These are phyloP conservation scores for Populus simonii DNA, from an alignment of 345 rosid genomes.

Conservation along the genomic window DNA sequence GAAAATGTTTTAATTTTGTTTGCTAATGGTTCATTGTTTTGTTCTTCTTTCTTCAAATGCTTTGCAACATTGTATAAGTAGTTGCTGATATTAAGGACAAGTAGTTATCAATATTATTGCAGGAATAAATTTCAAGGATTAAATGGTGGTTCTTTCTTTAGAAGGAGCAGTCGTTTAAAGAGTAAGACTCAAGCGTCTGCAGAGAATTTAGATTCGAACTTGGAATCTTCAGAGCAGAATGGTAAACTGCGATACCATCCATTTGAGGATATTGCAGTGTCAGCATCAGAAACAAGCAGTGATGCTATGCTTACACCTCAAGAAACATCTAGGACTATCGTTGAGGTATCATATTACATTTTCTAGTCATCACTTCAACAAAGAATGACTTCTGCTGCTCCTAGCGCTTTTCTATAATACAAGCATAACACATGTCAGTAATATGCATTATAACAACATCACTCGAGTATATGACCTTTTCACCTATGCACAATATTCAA, in stretches of 20 bases:
- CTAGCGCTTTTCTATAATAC: not conserved
- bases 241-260: conserved; percentile 63
- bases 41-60: not conserved
- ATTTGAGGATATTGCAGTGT: conserved; percentile 67
- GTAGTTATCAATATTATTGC: conserved; percentile 4
- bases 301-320: conserved; percentile 62
- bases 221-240: conserved; percentile 57
- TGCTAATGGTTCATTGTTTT: not conserved
- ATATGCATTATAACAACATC: not conserved
- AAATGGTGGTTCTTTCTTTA: conserved; percentile 26
- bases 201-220: conserved; percentile 53
- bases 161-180: conserved; percentile 41
- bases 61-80: not conserved
- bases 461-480: not conserved
- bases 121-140: conserved; percentile 48
- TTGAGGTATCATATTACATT: conserved; percentile 69
- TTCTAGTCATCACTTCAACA: not conserved
- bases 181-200: conserved; percentile 59
- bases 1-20: not conserved
- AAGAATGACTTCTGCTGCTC: conserved; percentile 3
- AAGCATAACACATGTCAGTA: no score
- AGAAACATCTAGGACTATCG: conserved; percentile 75
- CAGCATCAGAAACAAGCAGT: conserved; percentile 33
- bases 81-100: not conserved
- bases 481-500: not conserved